Evolutionary conservation across 495 filamentous ascomycete genomes (phyloP).

Genomic region (Trichodelitschia bisporula): DNA sequence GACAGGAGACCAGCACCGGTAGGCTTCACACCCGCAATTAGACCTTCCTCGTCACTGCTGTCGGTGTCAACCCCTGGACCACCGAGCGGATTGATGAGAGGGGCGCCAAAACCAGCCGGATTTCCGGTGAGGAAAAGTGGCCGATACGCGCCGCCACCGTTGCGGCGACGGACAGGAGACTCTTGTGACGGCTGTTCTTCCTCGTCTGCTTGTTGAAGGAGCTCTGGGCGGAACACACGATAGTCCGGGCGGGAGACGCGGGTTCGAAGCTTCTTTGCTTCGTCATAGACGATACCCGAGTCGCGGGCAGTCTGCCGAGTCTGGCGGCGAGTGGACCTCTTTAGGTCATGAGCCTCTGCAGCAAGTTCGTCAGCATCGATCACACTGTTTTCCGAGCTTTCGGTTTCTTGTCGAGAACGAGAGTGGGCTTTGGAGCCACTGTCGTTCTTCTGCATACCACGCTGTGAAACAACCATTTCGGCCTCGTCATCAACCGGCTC

Average conservation of each 20-base stretch:
- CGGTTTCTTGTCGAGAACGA: too few relatives aligned
- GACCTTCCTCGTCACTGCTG: conserved; percentile 93
- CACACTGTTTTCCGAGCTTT: too few relatives aligned
- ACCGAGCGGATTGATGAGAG: too few relatives aligned
- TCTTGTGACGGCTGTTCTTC: conserved; percentile 40
- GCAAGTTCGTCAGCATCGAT: conserved; percentile 19
- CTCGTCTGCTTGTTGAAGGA: conserved; percentile 42
- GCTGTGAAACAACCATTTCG: neutral
- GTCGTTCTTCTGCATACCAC: too few relatives aligned
- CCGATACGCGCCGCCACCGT: conserved; percentile 65
- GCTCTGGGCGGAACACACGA: conserved; percentile 50
- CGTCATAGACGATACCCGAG: conserved; percentile 20
- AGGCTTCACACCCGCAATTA: too few relatives aligned
- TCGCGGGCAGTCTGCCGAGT: conserved; percentile 22
- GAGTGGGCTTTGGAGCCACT: too few relatives aligned
- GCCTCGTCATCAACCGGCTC: conserved; percentile 43
- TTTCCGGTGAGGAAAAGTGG: conserved; percentile 46
- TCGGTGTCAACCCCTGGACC: conserved; percentile 77
- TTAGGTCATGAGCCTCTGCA: conserved; percentile 46
- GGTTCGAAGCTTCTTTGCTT: conserved; percentile 15
- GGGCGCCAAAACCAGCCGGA: conserved; percentile 50
- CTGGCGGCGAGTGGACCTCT: conserved; percentile 31
- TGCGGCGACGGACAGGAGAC: conserved; percentile 62
- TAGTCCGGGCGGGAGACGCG: conserved; percentile 29
- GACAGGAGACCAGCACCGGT: conserved; percentile 29